Evolutionary conservation across 305 asterid genomes (phyloP).

Genomic region (Plantago rigida): DNA sequence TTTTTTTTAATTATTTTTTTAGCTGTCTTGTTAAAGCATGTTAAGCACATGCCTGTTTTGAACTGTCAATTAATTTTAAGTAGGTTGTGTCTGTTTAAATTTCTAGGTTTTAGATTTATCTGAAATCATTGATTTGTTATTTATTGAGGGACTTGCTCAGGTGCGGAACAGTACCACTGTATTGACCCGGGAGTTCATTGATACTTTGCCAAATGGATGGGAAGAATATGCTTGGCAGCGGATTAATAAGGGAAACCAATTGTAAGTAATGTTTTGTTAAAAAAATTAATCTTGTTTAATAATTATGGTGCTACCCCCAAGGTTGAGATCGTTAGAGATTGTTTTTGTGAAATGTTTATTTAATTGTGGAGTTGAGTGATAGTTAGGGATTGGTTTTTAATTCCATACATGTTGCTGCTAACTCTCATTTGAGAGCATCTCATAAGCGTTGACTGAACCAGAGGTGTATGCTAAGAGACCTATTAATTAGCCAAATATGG

Average conservation of each 20-base stretch:
- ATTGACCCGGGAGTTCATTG: constrained; percentile 83
- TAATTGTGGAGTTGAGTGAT: no score
- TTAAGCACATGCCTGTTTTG: background rate
- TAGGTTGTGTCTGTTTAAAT: constrained; percentile 8
- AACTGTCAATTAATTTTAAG: constrained; percentile 3
- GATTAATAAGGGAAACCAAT: constrained; percentile 76
- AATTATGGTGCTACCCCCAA: no score
- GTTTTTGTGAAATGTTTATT: no score
- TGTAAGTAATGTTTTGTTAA: constrained; percentile 41
- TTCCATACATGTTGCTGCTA: no score
- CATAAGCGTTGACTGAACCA: no score
- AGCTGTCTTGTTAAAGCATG: background rate
- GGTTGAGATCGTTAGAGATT: no score
- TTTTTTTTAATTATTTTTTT: constrained; percentile 9
- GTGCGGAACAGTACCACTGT: constrained; percentile 86
- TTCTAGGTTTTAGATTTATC: constrained; percentile 25
- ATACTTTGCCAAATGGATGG: constrained; percentile 95
- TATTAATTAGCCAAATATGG: no score
- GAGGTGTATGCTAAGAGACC: no score
- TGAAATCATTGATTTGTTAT: constrained; percentile 50
- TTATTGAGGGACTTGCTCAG: constrained; percentile 78
- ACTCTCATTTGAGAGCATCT: no score
- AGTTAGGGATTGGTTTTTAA: no score
- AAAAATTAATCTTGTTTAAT: no score
- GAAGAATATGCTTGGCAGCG: constrained; percentile 94